phyloP scores from a whole-genome alignment of 2,329 filamentous ascomycete genomes.

The Whalleya microplaca region DNA sequence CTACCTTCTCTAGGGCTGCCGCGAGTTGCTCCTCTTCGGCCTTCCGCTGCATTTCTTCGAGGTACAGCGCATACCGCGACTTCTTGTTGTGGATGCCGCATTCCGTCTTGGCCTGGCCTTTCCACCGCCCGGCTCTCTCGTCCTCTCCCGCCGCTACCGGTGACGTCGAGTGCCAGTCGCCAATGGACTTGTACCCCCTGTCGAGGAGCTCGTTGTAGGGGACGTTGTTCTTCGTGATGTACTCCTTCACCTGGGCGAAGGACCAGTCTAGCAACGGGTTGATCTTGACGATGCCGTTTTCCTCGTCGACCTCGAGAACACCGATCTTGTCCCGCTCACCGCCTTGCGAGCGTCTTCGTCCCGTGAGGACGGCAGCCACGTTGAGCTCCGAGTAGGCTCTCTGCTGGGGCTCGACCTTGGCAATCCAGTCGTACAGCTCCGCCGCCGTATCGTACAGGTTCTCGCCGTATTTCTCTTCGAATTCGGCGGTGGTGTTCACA shows the following conservation, averaged over 20 bases:
- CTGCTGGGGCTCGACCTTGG: conserved; percentile 96
- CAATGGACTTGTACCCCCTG: conserved; percentile 95
- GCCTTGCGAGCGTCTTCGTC: conserved; percentile 88
- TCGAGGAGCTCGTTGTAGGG: conserved; percentile 94
- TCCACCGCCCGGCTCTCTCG: conserved; percentile 95
- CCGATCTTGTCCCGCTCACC: conserved; percentile 88
- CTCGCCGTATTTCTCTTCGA: conserved; percentile 80
- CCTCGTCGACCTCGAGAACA: conserved; percentile 88
- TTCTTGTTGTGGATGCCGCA: conserved; percentile 99
- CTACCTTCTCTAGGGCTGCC: conserved; percentile 27
- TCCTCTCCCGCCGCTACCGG: conserved; percentile 91
- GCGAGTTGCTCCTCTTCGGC: conserved; percentile 51
- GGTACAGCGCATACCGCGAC: conserved; percentile 86
- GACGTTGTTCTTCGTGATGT: conserved; percentile 83
- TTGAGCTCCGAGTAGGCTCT: conserved; percentile 86
- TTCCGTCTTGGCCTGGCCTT: conserved; percentile 93
- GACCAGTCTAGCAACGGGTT: conserved; percentile 96
- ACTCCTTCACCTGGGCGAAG: conserved; percentile 86
- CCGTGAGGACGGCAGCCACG: conserved; percentile 89
- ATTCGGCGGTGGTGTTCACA: conserved; percentile 72
- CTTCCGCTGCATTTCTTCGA: conserved; percentile 74
- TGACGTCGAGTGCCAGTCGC: conserved; percentile 96
- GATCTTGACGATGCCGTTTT: conserved; percentile 91
- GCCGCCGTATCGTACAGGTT: conserved; percentile 83
- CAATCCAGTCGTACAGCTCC: conserved; percentile 93